Evolutionary conservation across 768 basidiomycete species (phyloP).

Genomic region (Thelephora ganbajun): DNA sequence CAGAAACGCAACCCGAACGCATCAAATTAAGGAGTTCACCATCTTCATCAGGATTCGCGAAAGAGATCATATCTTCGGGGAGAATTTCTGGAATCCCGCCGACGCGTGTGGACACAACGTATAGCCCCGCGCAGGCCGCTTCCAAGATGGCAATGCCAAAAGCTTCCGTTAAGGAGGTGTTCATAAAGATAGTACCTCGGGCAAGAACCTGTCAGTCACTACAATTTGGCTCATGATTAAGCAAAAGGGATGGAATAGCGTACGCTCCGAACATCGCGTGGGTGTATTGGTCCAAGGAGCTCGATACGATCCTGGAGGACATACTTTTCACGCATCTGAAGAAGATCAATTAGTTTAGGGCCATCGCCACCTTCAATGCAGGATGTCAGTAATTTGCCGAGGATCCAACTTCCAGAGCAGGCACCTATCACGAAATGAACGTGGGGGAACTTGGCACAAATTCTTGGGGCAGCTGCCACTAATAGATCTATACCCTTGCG

Average conservation of each 20-base stretch:
- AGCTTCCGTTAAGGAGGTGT: slow-evolving; percentile 89
- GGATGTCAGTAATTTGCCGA: not conserved
- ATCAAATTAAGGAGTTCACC: slow-evolving; percentile 33
- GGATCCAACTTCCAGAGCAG: slow-evolving; percentile 8
- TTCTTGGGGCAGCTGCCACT: slow-evolving; percentile 80
- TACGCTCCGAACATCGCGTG: slow-evolving; percentile 73
- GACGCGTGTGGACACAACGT: slow-evolving; percentile 87
- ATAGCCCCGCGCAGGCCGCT: slow-evolving; percentile 88
- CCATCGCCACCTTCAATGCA: slow-evolving; percentile 74
- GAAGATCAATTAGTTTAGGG: slow-evolving; percentile 85
- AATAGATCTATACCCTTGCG: slow-evolving; percentile 95
- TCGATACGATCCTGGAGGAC: slow-evolving; percentile 85
- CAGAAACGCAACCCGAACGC: not conserved
- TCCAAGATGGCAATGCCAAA: slow-evolving; percentile 98
- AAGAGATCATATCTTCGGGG: slow-evolving; percentile 89
- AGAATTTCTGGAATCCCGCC: slow-evolving; percentile 94
- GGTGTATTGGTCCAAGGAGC: slow-evolving; percentile 69
- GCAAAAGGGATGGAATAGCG: slow-evolving; percentile 12
- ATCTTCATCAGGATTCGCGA: slow-evolving; percentile 87
- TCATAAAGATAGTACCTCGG: slow-evolving; percentile 84
- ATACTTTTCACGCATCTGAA: slow-evolving; percentile 91
- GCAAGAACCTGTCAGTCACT: slow-evolving; percentile 48
- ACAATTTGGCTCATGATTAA: not conserved
- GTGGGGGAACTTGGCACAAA: slow-evolving; percentile 74
- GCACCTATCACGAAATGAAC: slow-evolving; percentile 81